phyloP scores from a whole-genome alignment of 2,329 filamentous ascomycete genomes.

The Fusarium cyanostomum region DNA sequence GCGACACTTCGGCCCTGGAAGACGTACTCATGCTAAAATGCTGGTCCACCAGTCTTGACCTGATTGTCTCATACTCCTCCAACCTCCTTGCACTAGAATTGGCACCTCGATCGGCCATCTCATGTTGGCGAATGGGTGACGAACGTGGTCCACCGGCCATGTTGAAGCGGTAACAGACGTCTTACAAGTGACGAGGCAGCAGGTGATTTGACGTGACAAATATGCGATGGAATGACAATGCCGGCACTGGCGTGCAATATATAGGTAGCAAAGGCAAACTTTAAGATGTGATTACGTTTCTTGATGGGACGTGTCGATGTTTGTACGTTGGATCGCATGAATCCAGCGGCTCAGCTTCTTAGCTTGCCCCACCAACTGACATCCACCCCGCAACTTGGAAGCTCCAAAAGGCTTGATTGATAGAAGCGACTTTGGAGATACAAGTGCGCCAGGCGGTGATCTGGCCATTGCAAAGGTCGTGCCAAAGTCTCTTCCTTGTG shows the following conservation, averaged over 20 bases:
- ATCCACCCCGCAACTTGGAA: conserved; percentile 40
- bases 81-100: conserved; percentile 49
- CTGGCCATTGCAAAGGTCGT: background rate
- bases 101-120: conserved; percentile 35
- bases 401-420: conserved; percentile 11
- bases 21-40: conserved; percentile 58
- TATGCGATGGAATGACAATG: background rate
- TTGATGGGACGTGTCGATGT: background rate
- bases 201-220: too few relatives aligned
- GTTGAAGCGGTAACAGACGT: background rate
- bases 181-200: background rate
- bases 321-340: background rate
- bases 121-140: conserved; percentile 31
- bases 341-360: conserved; percentile 18
- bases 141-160: conserved; percentile 38
- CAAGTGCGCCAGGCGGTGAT: background rate
- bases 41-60: conserved; percentile 54
- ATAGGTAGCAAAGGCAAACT: too few relatives aligned
- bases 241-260: background rate
- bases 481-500: background rate
- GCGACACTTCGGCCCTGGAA: background rate
- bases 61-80: conserved; percentile 55
- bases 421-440: conserved; percentile 13
- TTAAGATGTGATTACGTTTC: too few relatives aligned
- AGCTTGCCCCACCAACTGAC: conserved; percentile 32